Percentiles rank a stretch among this genome's conserved stretches.
These are phyloP conservation scores for Borovskyia barvae DNA, from an alignment of 208 protist genomes.

Conservation along the genomic window DNA sequence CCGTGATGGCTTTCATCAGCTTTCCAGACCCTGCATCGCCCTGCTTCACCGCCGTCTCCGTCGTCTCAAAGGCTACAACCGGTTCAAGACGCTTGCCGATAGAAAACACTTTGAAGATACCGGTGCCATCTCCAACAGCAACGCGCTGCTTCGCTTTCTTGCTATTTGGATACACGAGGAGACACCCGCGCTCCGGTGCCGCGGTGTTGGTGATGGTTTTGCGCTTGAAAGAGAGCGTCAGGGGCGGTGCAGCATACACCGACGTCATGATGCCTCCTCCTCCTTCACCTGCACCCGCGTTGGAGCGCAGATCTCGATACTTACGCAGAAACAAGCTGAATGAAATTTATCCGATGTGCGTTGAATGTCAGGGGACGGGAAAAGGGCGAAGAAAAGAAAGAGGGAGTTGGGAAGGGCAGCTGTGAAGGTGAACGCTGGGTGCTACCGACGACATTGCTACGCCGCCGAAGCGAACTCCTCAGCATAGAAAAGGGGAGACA, in stretches of 20 bases:
- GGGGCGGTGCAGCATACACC: neutral
- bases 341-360: too few species aligned
- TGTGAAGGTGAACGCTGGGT: too few species aligned
- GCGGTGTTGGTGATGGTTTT: constrained; percentile 40
- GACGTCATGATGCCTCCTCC: constrained; percentile 11
- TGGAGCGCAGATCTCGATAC: neutral
- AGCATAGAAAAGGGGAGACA: too few species aligned
- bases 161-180: constrained; percentile 72
- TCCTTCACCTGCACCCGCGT: too few species aligned
- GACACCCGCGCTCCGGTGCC: constrained; percentile 39
- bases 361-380: neutral
- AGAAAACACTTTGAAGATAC: constrained; percentile 54
- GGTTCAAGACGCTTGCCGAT: constrained; percentile 52
- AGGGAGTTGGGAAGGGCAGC: too few species aligned
- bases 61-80: constrained; percentile 47
- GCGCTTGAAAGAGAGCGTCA: constrained; percentile 26
- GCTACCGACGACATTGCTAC: too few species aligned
- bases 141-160: constrained; percentile 78
- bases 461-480: too few species aligned
- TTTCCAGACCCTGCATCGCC: constrained; percentile 1
- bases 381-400: neutral
- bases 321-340: too few species aligned
- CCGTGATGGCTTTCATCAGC: constrained; percentile 45
- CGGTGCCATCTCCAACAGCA: constrained; percentile 66
- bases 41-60: constrained; percentile 22